These are phyloP conservation scores for Pisolithus albus DNA, from an alignment of 768 basidiomycete genomes.

Conservation along the genomic window DNA sequence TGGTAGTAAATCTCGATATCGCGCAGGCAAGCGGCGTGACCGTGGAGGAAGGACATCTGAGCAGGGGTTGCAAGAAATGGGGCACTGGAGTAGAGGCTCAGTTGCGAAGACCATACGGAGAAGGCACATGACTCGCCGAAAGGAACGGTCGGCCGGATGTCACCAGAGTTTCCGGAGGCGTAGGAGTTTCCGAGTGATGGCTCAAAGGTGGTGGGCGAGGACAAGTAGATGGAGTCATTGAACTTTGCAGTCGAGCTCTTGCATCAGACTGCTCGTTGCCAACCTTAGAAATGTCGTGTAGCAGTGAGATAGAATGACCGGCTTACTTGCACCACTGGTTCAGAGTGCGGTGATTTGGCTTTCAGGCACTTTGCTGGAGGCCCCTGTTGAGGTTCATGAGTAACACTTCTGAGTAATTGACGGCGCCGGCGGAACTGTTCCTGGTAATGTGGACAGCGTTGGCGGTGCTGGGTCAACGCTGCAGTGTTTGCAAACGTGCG, in stretches of 20 bases:
- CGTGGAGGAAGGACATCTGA: neutral
- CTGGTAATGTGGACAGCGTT: neutral
- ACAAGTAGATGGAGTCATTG: neutral
- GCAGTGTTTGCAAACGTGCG: neutral
- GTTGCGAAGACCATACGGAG: neutral
- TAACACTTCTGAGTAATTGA: neutral
- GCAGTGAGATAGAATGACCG: neutral
- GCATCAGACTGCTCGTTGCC: too few species aligned
- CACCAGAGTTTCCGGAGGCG: neutral
- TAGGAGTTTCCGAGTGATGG: neutral
- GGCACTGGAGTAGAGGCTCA: neutral
- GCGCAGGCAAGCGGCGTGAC: neutral
- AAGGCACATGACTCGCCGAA: neutral
- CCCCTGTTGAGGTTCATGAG: neutral
- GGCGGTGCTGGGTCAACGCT: neutral
- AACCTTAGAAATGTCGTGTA: neutral
- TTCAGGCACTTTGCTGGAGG: neutral
- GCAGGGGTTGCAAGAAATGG: neutral
- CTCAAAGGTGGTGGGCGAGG: neutral
- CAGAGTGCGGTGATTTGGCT: neutral
- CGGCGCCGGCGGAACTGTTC: neutral
- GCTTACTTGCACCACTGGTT: neutral
- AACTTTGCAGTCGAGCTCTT: neutral
- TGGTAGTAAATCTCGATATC: constrained; percentile 13
- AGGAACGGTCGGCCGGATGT: neutral